Evolutionary conservation across 2,329 filamentous ascomycete genomes (phyloP).

Genomic region (Pestalotiopsis sp.): DNA sequence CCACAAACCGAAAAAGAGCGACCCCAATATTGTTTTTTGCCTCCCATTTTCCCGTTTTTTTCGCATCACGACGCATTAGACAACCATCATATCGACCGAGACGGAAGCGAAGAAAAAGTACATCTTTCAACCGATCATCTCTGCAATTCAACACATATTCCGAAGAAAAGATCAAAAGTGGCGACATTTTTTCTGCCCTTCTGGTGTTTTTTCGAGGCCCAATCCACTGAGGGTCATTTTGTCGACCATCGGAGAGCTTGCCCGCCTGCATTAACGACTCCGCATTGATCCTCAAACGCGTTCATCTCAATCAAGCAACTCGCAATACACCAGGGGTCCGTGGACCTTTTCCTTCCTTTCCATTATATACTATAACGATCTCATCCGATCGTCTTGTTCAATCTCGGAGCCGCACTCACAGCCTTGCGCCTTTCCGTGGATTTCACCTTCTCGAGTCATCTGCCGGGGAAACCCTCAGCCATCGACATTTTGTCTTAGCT

Average conservation of each 20-base stretch:
- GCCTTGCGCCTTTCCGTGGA: not conserved
- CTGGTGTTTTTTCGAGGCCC: constrained; percentile 15
- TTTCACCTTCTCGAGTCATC: not conserved
- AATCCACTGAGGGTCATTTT: constrained; percentile 17
- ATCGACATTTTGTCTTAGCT: constrained; percentile 5
- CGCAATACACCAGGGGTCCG: constrained; percentile 15
- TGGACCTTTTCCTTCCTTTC: constrained; percentile 17
- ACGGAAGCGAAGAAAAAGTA: not conserved
- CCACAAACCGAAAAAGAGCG: not conserved
- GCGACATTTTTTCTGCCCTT: constrained; percentile 17
- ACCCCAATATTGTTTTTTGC: constrained; percentile 1
- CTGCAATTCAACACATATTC: not conserved
- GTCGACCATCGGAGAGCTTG: constrained; percentile 13
- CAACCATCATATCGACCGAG: not conserved
- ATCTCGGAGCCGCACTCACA: not conserved
- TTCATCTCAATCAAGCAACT: constrained; percentile 18
- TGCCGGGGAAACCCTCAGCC: constrained; percentile 1
- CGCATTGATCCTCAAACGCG: constrained; percentile 26
- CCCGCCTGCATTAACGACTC: constrained; percentile 21
- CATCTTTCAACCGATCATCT: not conserved
- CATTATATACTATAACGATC: constrained; percentile 24
- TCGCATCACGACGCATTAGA: not conserved
- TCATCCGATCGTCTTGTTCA: constrained; percentile 14
- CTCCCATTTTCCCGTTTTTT: not conserved
- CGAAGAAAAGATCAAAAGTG: not conserved